phyloP scores from a whole-genome alignment of 164 flowering plant species.

The Nelumbo lutea region DNA sequence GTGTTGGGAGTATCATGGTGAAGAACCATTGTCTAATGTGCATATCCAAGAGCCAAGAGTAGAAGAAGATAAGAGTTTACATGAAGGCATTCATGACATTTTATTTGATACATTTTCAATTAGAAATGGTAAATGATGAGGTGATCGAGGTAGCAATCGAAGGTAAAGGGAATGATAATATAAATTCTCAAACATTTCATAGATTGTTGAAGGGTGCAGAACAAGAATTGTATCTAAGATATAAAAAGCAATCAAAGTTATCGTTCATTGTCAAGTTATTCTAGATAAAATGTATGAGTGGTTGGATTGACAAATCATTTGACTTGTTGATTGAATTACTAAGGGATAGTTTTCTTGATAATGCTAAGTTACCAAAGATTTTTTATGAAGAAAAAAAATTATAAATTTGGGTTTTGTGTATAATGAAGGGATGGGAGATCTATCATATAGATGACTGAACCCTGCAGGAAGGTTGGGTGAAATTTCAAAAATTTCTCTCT shows the following conservation, averaged over 20 bases:
- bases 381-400: slow-evolving; percentile 2
- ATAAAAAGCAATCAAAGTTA: slow-evolving; percentile 2
- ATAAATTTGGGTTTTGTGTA: slow-evolving; percentile 13
- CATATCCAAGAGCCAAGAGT: too few species aligned
- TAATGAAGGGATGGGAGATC: background rate
- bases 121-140: too few species aligned
- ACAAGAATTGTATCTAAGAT: slow-evolving; percentile 2
- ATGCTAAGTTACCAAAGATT: slow-evolving; percentile 2
- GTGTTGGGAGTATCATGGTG: too few species aligned
- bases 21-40: too few species aligned
- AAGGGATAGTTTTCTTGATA: slow-evolving; percentile 7
- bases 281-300: slow-evolving; percentile 7
- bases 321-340: background rate
- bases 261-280: slow-evolving; percentile 6
- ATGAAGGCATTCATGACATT: too few species aligned
- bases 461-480: too few species aligned
- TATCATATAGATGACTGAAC: too few species aligned
- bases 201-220: background rate
- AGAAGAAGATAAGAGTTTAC: too few species aligned
- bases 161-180: too few species aligned
- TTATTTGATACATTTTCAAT: too few species aligned
- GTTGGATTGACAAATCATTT: slow-evolving; percentile 10
- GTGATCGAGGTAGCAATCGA: too few species aligned
- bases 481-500: too few species aligned
- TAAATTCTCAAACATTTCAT: background rate